A percentile compares a stretch with the other conserved stretches of the same genome.
phyloP scores from a whole-genome alignment of 169 alveolate species.

The Sarcocystis neurona region DNA sequence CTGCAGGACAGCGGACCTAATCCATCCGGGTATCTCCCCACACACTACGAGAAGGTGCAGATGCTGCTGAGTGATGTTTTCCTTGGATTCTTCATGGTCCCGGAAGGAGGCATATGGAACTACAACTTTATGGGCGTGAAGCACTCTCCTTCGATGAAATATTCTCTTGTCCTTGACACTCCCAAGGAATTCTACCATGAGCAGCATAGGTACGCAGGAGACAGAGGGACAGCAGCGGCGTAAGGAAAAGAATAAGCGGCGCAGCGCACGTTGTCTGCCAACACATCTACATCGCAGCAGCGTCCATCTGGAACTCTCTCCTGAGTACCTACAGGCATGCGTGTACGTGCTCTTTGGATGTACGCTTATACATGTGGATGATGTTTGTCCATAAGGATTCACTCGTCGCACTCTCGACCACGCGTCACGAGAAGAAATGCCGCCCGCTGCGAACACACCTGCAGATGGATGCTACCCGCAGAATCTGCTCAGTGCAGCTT shows the following conservation, averaged over 20 bases:
- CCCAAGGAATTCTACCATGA: constrained; percentile 98
- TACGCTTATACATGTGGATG: too few relatives aligned
- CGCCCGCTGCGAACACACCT: too few relatives aligned
- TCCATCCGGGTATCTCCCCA: constrained; percentile 71
- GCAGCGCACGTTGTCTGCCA: constrained; percentile 84
- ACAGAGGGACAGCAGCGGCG: background rate
- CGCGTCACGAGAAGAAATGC: too few relatives aligned
- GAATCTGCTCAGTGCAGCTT: too few relatives aligned
- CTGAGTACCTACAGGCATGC: too few relatives aligned
- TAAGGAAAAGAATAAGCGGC: constrained; percentile 66
- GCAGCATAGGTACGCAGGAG: constrained; percentile 88
- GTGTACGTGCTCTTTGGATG: too few relatives aligned
- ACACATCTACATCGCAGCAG: background rate
- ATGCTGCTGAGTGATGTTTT: constrained; percentile 95
- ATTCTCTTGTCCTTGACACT: constrained; percentile 88
- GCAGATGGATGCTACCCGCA: too few relatives aligned
- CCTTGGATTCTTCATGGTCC: constrained; percentile 98
- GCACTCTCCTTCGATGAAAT: constrained; percentile 89
- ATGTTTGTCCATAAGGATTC: too few relatives aligned
- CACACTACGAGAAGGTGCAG: constrained; percentile 83
- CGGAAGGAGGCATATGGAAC: constrained; percentile 99
- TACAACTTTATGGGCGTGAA: constrained; percentile 97
- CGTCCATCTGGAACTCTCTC: too few relatives aligned
- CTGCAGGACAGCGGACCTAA: constrained; percentile 62
- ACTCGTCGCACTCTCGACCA: too few relatives aligned